These are phyloP conservation scores for Eutrema heterophyllum DNA, from an alignment of 345 rosid genomes.

Conservation along the genomic window DNA sequence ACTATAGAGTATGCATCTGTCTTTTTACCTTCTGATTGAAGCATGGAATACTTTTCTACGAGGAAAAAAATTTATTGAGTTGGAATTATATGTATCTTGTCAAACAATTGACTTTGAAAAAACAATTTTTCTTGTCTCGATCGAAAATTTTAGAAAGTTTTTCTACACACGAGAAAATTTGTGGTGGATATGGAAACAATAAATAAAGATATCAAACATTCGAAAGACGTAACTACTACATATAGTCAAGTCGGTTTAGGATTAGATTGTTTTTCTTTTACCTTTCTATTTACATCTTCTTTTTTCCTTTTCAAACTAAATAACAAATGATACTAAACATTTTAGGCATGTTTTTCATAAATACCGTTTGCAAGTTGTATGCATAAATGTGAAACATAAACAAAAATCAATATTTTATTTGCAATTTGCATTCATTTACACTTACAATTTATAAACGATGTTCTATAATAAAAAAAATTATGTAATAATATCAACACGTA, in stretches of 20 bases:
- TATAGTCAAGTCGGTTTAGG: not conserved
- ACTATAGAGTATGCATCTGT: not conserved
- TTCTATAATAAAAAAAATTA: not conserved
- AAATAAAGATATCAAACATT: not conserved
- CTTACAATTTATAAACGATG: not conserved
- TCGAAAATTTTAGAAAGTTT: not conserved
- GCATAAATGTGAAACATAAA: not conserved
- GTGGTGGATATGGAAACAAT: not conserved
- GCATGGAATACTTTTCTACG: conserved; percentile 13
- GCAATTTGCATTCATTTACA: not conserved
- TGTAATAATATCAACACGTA: not conserved
- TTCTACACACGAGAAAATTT: not conserved
- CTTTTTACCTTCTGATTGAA: not conserved
- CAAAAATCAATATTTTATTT: not conserved
- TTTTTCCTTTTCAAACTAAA: not conserved
- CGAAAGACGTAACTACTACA: conserved; percentile 5
- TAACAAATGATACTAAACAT: not conserved
- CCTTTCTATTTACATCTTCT: not conserved
- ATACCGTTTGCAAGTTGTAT: not conserved
- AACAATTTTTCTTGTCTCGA: not conserved
- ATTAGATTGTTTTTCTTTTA: not conserved
- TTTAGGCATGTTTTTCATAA: not conserved
- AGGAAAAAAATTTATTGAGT: not conserved
- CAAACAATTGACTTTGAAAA: conserved; percentile 4
- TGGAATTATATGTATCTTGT: not conserved